These are phyloP conservation scores for Anethum foeniculum DNA, from an alignment of 140 eudicot species.

Conservation along the genomic window DNA sequence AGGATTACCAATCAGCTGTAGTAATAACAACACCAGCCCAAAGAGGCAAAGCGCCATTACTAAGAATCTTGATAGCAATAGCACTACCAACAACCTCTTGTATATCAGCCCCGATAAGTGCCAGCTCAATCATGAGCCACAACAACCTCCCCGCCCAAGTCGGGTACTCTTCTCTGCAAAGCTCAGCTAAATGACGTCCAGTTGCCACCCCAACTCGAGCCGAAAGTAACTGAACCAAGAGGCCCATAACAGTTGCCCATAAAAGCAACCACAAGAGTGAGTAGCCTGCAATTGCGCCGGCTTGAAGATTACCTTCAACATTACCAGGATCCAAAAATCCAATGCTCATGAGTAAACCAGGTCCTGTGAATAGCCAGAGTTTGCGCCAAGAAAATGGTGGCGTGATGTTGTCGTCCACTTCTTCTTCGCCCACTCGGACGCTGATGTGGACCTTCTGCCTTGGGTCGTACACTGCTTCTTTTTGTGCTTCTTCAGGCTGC, in stretches of 20 bases:
- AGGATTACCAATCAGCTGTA: no score
- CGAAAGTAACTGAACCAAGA: conserved; percentile 64
- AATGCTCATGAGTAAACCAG: conserved; percentile 89
- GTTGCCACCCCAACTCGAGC: conserved; percentile 97
- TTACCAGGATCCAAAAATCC: conserved; percentile 94
- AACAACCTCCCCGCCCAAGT: conserved; percentile 65
- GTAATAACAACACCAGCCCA: no score
- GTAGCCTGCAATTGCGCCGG: conserved; percentile 88
- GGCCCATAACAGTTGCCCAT: conserved; percentile 93
- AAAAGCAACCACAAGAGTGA: conserved; percentile 71
- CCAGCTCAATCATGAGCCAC: conserved; percentile 84
- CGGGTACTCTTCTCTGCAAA: conserved; percentile 88
- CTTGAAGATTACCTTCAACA: conserved; percentile 81
- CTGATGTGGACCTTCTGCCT: no score
- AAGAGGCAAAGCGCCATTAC: no score
- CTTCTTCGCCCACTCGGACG: no score
- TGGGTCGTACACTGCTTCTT: no score
- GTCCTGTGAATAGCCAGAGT: conserved; percentile 89
- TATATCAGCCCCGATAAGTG: conserved; percentile 81
- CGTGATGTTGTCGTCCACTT: no score
- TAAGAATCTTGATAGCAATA: no score
- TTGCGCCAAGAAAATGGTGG: conserved; percentile 14
- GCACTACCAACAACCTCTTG: neutral
- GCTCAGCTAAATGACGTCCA: conserved; percentile 86
- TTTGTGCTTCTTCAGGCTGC: no score